phyloP scores from a whole-genome alignment of 768 basidiomycete genomes.

The Crepidotus variabilis region DNA sequence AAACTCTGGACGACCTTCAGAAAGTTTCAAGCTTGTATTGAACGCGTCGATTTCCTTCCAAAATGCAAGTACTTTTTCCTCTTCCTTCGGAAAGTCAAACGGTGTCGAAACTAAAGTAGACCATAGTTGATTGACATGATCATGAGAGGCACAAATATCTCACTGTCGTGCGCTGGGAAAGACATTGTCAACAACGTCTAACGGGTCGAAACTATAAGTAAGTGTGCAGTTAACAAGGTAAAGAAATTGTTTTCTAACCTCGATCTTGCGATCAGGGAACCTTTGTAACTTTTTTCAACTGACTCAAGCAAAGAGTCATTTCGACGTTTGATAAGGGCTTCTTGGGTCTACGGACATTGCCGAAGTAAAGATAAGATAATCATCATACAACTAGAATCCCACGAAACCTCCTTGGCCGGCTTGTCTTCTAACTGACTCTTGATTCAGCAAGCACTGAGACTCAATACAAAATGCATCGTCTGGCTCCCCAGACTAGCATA shows the following conservation, averaged over 20 bases:
- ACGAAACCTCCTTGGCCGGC: too few species aligned
- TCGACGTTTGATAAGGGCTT: too few species aligned
- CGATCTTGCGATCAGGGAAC: too few species aligned
- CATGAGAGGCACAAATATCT: slow-evolving; percentile 23
- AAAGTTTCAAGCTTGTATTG: slow-evolving; percentile 87
- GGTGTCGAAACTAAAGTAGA: slow-evolving; percentile 55
- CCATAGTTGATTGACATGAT: slow-evolving; percentile 8
- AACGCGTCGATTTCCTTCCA: slow-evolving; percentile 99
- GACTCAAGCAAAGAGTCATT: too few species aligned
- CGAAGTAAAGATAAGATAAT: too few species aligned
- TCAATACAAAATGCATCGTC: too few species aligned
- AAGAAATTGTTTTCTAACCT: neutral
- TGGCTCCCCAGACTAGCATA: too few species aligned
- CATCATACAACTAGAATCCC: too few species aligned
- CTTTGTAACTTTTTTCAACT: too few species aligned
- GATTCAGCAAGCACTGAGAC: too few species aligned
- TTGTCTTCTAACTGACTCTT: too few species aligned
- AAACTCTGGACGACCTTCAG: slow-evolving; percentile 85
- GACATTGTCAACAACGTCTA: slow-evolving; percentile 39
- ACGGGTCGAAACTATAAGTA: neutral
- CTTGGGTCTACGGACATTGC: too few species aligned
- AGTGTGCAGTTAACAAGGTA: neutral
- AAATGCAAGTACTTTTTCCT: slow-evolving; percentile 84
- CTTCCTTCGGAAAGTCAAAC: slow-evolving; percentile 86
- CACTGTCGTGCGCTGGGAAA: slow-evolving; percentile 71